Percentiles rank a stretch among this genome's conserved stretches.
Conservation (phyloP, 805 yeast species). For the Candida adriatica region DNA sequence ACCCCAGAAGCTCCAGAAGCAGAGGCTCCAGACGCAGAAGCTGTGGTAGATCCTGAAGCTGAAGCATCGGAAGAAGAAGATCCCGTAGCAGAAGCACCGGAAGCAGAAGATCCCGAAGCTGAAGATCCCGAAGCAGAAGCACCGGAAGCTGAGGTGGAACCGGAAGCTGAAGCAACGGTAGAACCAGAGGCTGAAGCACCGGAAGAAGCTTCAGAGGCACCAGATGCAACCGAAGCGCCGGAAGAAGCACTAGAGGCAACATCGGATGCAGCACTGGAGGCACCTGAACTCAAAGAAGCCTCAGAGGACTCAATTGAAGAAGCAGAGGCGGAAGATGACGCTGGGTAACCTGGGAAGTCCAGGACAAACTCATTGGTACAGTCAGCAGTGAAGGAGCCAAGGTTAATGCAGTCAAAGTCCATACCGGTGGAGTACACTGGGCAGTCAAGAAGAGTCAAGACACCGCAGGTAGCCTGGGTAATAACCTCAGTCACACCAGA, state of each 20-base stretch:
- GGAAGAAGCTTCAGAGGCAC: too few species aligned
- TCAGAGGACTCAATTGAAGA: constrained; percentile 1
- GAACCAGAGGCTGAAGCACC: too few species aligned
- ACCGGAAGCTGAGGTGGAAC: constrained; percentile 3
- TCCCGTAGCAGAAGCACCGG: too few species aligned
- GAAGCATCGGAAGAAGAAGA: too few species aligned
- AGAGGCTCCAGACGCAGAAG: too few species aligned
- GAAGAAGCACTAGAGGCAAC: background rate
- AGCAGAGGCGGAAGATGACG: constrained; percentile 1
- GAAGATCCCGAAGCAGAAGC: too few species aligned
- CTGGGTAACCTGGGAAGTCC: constrained; percentile 11
- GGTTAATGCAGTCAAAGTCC: constrained; percentile 9
- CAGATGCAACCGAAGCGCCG: constrained; percentile 1
- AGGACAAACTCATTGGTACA: constrained; percentile 12
- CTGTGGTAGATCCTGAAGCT: background rate
- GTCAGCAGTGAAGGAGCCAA: constrained; percentile 1
- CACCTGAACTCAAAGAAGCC: background rate
- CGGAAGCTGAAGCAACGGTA: background rate
- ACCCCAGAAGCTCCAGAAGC: too few species aligned
- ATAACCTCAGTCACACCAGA: constrained; percentile 5
- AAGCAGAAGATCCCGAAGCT: too few species aligned
- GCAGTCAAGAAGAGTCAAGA: constrained; percentile 5
- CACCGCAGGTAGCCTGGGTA: constrained; percentile 6
- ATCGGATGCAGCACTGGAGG: background rate
- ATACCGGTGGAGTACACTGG: constrained; percentile 3